Evolutionary conservation across 2,329 filamentous ascomycete species (phyloP), one percentile per base, ranked within the genome.

Genomic region (Catunica adiposa): DNA sequence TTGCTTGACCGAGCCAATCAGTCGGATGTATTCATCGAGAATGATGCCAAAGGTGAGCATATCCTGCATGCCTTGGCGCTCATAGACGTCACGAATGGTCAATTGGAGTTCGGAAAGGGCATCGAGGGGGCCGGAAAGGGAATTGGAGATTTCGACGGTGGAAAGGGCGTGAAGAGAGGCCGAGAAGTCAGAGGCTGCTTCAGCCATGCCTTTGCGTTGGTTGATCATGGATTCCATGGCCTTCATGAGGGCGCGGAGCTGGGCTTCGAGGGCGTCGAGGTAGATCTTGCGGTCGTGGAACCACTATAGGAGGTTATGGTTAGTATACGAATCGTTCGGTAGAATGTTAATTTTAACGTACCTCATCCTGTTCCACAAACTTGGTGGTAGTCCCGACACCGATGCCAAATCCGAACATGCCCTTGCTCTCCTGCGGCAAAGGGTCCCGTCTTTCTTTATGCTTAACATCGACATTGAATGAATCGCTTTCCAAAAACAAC

Each of bases 271-370:
- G 3, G 89, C 89, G 66, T 98, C 92, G 9, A 98, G 78, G 65
- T 98, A 98, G 56, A 97, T 80, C 64, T 84, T 87, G 59, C 92
- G 88, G 62, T 98, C 92, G 63, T 98, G 90, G 71, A 98, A 98
- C 92, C 90, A 98, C 84, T 89, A 58, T 23, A 20, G 20, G 38
- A 15, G 8, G 29, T 31, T 3, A 55, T n/a, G n/a, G n/a, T 67
- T 61, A 60, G 59, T 11, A 5, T 34, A 5, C 11, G 29, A 25
- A 8, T 25, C 22, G 17, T 14, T 48, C 22, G n/a, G 15, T 44
- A 40, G 31, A 53, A 22, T 25, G 26, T n/a, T 20, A 9, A 34
- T 25, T 14, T 20, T 4, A 51, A 72, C 83, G 73, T 69, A 88
- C 84, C 70, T 98, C 92, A 66, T 98, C 92, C 66, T 97, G 92